Base-by-base conservation (phyloP, 345 rosid species). In the Hibiscus trionum region DNA sequence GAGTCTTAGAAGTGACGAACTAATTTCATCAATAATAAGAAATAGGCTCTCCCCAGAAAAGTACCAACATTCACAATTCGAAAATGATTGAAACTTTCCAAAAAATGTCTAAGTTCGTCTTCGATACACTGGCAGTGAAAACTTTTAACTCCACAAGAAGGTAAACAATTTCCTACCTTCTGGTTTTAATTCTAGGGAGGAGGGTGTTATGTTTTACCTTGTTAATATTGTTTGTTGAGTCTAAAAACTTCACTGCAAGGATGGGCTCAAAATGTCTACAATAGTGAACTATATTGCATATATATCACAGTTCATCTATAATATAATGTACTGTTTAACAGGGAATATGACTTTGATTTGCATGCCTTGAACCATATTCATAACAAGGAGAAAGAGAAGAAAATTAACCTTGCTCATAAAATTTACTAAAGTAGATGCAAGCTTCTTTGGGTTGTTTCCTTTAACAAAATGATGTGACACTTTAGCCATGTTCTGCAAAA, bases 391-490 rank as follows among this genome's bases (percentile, higher is more conserved):
- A 66, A 10, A 66, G 70, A 46, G 17, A 24, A 14, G 11, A 46
- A 26, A 44, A 24, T 63, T 24, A 7, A 66, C 70, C 70, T 66
- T 66, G 56, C 56, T 7, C 94, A 87, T 88, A 72, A 94, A 95
- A 85, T 82, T 89, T 71, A 90, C 78, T 73, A 95, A 76, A 74
- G 86, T 86, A 53, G 89, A 84, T 3, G 97, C 95, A 71, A 94
- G 88, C 82, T 86, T 87, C 80, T 81, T 75, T 8, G 86, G 90
- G 76, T 86, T 76, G 72, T 90, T 82, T 72, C 95, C 96, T 86
- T 90, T 86, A 61, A 94, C 93, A 88, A 87, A 94, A 86, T 94
- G 96, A 78, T 80, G 77, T 46, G 96, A 86, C 69, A 94, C 86
- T 74, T 81, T 83, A 61, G 90, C 83, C 96, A 91, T 94, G 81